phyloP scores from a whole-genome alignment of 345 rosid genomes.

The Gossypium turneri region DNA sequence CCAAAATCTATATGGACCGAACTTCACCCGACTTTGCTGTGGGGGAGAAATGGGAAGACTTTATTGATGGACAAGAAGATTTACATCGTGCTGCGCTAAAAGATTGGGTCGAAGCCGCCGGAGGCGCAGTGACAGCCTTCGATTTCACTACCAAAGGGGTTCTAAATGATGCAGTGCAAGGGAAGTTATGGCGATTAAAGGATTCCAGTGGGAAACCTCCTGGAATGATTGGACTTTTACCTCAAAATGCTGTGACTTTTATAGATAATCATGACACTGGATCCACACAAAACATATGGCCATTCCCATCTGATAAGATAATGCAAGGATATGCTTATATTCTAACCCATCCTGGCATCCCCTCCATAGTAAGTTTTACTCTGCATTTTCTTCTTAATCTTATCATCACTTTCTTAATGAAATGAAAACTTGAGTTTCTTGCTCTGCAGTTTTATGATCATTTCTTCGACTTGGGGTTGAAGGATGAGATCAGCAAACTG shows the following conservation, averaged over 20 bases:
- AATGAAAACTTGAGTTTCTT: not conserved
- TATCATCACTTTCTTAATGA: not conserved
- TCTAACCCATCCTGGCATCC: conserved; percentile 78
- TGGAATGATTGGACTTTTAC: conserved; percentile 67
- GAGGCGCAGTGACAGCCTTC: conserved; percentile 57
- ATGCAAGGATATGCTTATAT: conserved; percentile 85
- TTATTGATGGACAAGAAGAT: conserved; percentile 52
- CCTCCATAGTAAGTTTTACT: conserved; percentile 51
- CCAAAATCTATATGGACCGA: conserved; percentile 43
- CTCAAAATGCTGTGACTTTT: conserved; percentile 72
- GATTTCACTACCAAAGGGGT: conserved; percentile 88
- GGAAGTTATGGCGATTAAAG: conserved; percentile 69
- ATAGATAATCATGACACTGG: conserved; percentile 81
- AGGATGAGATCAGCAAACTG: conserved; percentile 50
- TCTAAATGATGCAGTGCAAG: conserved; percentile 66
- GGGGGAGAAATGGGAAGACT: conserved; percentile 67
- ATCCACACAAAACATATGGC: conserved; percentile 52
- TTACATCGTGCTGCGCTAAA: conserved; percentile 51
- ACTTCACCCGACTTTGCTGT: conserved; percentile 72
- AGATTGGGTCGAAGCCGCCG: conserved; percentile 58
- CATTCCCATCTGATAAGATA: conserved; percentile 71
- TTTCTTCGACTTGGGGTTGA: conserved; percentile 60
- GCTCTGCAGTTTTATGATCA: conserved; percentile 70
- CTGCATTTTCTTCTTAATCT: not conserved
- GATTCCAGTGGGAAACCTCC: conserved; percentile 74